phyloP scores from a whole-genome alignment of 805 yeast genomes.

The Suhomyces tanzawaensis region DNA sequence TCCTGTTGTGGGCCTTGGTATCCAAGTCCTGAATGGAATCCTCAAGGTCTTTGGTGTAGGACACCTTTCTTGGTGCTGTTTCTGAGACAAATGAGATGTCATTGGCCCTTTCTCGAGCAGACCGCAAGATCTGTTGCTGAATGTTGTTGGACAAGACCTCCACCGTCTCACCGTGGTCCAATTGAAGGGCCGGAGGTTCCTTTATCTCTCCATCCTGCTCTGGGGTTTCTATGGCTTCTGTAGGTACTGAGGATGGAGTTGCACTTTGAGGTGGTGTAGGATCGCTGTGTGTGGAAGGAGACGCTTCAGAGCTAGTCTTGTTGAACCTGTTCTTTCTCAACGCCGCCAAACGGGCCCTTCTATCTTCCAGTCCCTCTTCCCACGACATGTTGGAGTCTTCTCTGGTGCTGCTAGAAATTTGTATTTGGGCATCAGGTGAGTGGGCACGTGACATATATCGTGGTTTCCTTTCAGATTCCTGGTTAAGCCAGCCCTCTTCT shows the following conservation, averaged over 20 bases:
- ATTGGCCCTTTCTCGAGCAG: slow-evolving; percentile 12
- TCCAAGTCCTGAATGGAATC: slow-evolving; percentile 24
- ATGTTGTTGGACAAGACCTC: slow-evolving; percentile 24
- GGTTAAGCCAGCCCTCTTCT: too few relatives aligned
- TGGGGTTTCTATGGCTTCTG: neutral
- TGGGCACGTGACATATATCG: too few relatives aligned
- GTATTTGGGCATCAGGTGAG: too few relatives aligned
- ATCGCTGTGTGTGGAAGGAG: too few relatives aligned
- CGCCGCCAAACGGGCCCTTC: slow-evolving; percentile 9
- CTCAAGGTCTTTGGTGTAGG: slow-evolving; percentile 32
- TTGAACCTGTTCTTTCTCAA: slow-evolving; percentile 5
- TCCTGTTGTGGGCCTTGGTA: slow-evolving; percentile 24
- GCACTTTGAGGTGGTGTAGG: neutral
- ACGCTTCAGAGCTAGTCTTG: too few relatives aligned
- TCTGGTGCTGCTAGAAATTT: neutral
- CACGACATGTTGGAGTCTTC: neutral
- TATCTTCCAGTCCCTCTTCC: slow-evolving; percentile 3
- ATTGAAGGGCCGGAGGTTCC: neutral
- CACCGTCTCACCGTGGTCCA: slow-evolving; percentile 20
- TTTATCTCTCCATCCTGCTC: neutral
- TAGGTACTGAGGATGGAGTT: neutral
- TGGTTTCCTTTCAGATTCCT: too few relatives aligned
- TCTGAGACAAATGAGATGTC: slow-evolving; percentile 1
- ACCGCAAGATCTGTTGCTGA: slow-evolving; percentile 19
- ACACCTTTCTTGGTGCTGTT: neutral